Evolutionary conservation across 495 filamentous ascomycete genomes (phyloP).

Genomic region (Elasticomyces elasticus): DNA sequence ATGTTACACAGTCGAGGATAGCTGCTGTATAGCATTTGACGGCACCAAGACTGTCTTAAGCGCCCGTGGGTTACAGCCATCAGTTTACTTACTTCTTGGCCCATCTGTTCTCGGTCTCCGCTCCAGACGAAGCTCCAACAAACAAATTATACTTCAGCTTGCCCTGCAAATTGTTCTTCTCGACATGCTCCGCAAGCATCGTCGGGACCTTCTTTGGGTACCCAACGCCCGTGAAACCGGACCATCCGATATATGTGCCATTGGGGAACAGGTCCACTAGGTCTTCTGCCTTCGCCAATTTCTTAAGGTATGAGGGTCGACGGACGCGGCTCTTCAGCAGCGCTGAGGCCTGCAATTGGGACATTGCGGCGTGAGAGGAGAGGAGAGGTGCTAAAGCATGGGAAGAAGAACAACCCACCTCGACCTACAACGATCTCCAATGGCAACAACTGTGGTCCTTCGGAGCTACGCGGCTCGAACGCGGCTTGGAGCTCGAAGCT

Average conservation of each 20-base stretch:
- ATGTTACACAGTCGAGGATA: no score
- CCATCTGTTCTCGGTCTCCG: constrained; percentile 90
- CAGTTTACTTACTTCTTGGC: no score
- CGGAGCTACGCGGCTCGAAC: no score
- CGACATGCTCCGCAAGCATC: constrained; percentile 78
- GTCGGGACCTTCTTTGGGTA: constrained; percentile 74
- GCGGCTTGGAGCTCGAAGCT: neutral
- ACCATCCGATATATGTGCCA: constrained; percentile 61
- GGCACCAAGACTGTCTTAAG: no score
- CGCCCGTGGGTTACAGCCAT: no score
- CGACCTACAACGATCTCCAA: no score
- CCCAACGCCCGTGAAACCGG: constrained; percentile 83
- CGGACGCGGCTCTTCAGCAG: constrained; percentile 64
- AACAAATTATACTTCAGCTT: constrained; percentile 77
- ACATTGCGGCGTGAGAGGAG: neutral
- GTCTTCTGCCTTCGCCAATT: constrained; percentile 70
- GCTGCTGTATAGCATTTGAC: no score
- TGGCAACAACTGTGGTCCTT: no score
- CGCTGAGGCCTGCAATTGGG: constrained; percentile 54
- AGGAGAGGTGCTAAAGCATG: no score
- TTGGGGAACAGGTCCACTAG: constrained; percentile 71
- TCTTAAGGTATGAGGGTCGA: constrained; percentile 67
- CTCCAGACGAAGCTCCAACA: constrained; percentile 74
- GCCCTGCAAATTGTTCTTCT: constrained; percentile 77
- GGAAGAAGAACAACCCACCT: no score